Evolutionary conservation across 768 basidiomycete species (phyloP), one percentile per base, ranked within the genome.

Genomic region (Wakefieldia striispora): DNA sequence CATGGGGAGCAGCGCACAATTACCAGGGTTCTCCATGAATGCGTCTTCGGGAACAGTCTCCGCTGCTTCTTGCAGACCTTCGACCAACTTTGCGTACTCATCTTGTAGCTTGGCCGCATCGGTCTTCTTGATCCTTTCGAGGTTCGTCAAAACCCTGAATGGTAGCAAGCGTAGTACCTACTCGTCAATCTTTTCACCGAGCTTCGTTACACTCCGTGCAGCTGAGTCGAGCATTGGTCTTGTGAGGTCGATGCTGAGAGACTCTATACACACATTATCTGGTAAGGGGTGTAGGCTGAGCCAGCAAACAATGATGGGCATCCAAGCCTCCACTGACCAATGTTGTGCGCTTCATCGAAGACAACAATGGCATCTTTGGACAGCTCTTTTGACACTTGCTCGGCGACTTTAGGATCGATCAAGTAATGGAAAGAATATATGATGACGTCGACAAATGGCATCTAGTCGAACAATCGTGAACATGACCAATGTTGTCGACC

Each of bases 391-490:
- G 97, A 98, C 13, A 99, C 97, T 72, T 98, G 95, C 59, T 98
- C 97, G 0, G 97, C 97, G 36, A 99, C 95, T 70, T 99, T 99
- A 2, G 97, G 97, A 71, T 99, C 97, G 26, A 99, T 81, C 26
- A 99, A 77, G 67, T 99, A 99, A 68, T 99, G 97, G 70, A 98
- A 99, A 17, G 97, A 99, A 66, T 97, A 99, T 69, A 99, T 98
- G 69, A 99, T 84, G 59, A 98, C 78, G 65, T 97, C 91, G 33
- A 90, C 91, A 68, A 95, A 95, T 0, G 92, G 87, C 82, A 99
- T 88, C 95, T 98, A 56, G n/a, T 29, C n/a, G 13, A 29, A 43
- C 6, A 8, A 19, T 3, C 11, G 45, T 57, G 9, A 51, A 40
- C 24, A 34, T 26, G 10, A 16, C 19, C 27, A 13, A 40, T 40